phyloP scores from a whole-genome alignment of 495 filamentous ascomycete species.

The Pyronema omphalodes region DNA sequence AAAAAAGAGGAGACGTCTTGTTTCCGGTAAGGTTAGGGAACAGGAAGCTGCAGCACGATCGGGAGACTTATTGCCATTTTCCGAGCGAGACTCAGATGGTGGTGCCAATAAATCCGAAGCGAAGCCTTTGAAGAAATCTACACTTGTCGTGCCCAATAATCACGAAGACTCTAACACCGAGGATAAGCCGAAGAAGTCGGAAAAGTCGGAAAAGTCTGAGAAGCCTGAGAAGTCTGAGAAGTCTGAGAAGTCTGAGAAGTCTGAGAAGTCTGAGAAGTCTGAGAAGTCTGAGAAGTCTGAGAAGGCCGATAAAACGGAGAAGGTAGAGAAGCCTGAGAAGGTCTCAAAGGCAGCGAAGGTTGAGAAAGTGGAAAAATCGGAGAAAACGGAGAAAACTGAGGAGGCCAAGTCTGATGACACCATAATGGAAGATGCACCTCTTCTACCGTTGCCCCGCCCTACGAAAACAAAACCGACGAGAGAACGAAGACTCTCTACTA shows the following conservation, averaged over 20 bases:
- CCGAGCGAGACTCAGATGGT: neutral
- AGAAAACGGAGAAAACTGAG: neutral
- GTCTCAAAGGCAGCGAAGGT: no score
- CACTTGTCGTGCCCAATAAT: no score
- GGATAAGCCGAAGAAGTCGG: no score
- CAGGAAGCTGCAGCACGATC: slow-evolving; percentile 12
- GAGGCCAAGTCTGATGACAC: neutral
- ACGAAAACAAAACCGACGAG: neutral
- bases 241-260: neutral
- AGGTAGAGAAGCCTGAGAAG: neutral
- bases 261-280: no score
- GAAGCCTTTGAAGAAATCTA: no score
- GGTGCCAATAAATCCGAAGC: neutral
- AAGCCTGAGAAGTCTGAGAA: neutral
- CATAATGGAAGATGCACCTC: slow-evolving; percentile 1
- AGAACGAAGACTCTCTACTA: neutral
- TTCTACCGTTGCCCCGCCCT: neutral
- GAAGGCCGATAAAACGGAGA: no score
- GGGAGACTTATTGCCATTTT: neutral
- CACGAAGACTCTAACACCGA: no score
- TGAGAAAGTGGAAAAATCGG: neutral
- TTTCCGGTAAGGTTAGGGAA: slow-evolving; percentile 20
- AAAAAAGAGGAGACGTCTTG: slow-evolving; percentile 17
- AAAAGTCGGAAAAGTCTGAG: no score
- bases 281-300: neutral